phyloP scores from a whole-genome alignment of 495 filamentous ascomycete genomes.

The Talaromyces nanjingensis region DNA sequence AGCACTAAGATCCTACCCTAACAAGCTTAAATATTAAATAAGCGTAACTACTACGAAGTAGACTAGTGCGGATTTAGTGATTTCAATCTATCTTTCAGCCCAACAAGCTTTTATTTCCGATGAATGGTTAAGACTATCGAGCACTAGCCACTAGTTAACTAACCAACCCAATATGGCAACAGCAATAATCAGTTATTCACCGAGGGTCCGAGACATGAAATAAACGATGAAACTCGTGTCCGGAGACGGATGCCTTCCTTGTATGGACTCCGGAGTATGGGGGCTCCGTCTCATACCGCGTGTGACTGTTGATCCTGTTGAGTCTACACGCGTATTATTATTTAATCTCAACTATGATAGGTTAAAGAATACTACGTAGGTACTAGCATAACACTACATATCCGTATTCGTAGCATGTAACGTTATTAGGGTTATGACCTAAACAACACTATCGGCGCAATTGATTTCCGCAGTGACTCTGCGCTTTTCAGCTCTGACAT shows the following conservation, averaged over 20 bases:
- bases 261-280: too few relatives aligned
- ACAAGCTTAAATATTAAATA: not conserved
- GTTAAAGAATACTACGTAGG: not conserved
- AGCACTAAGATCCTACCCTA: not conserved
- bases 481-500: not conserved
- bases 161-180: not conserved
- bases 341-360: not conserved
- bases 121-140: not conserved
- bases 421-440: not conserved
- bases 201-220: not conserved
- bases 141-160: not conserved
- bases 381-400: not conserved
- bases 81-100: not conserved
- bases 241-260: too few relatives aligned
- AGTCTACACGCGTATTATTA: not conserved
- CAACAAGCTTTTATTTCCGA: not conserved
- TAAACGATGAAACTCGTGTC: not conserved
- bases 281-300: not conserved
- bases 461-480: not conserved
- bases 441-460: not conserved
- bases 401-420: not conserved
- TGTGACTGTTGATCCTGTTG: not conserved
- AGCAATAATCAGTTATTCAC: not conserved
- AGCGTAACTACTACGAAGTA: not conserved
- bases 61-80: not conserved